Percentiles rank a stretch among this genome's conserved stretches.
Evolutionary conservation across 345 rosid genomes (phyloP).

Genomic region (Toxicodendron radicans): DNA sequence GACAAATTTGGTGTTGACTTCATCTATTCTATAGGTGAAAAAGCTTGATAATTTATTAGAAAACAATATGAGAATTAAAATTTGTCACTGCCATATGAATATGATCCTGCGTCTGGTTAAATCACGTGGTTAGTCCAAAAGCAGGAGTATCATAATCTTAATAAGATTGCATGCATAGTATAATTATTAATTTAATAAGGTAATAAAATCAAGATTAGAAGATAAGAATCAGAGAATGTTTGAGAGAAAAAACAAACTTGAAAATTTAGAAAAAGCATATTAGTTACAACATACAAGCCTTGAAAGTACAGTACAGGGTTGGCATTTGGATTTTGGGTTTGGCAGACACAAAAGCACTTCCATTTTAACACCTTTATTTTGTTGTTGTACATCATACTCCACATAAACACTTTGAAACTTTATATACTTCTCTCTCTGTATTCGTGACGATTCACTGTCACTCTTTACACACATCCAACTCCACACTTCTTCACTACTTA

Average conservation of each 20-base stretch:
- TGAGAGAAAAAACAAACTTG: neutral
- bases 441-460: constrained; percentile 9
- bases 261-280: no score
- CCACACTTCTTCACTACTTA: neutral
- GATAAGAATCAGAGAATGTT: constrained; percentile 1
- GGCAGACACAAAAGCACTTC: neutral
- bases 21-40: no score
- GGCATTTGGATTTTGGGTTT: neutral
- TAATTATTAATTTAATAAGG: neutral
- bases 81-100: no score
- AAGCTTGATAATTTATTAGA: no score
- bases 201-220: neutral
- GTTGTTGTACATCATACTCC: neutral
- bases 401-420: neutral
- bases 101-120: no score
- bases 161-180: neutral
- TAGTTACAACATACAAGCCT: no score
- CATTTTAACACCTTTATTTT: neutral
- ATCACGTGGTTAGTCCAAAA: no score
- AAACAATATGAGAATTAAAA: no score
- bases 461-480: neutral
- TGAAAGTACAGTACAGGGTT: neutral
- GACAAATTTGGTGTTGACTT: no score
- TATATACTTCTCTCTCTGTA: neutral
- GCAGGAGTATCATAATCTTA: no score